These are phyloP conservation scores for Plantago coronopus DNA, from an alignment of 305 asterid genomes.

Conservation along the genomic window DNA sequence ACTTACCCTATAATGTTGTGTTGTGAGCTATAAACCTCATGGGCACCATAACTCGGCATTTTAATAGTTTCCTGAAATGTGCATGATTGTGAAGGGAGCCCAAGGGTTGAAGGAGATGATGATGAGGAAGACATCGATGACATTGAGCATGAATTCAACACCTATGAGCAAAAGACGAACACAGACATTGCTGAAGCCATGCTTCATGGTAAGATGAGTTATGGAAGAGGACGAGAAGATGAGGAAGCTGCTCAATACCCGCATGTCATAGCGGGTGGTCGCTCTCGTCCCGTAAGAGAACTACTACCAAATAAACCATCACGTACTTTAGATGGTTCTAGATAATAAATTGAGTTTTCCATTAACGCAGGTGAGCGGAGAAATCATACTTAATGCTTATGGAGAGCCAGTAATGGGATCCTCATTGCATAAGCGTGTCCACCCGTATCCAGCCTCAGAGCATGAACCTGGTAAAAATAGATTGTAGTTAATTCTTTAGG, in stretches of 20 bases:
- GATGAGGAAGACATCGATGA: slow-evolving; percentile 96
- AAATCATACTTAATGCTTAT: slow-evolving; percentile 59
- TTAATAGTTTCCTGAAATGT: background rate
- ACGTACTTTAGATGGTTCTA: background rate
- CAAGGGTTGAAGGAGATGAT: slow-evolving; percentile 96
- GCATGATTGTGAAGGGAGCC: slow-evolving; percentile 57
- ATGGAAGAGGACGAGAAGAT: slow-evolving; percentile 92
- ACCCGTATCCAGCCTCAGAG: slow-evolving; percentile 68
- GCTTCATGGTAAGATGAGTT: slow-evolving; percentile 98
- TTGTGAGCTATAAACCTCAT: too few relatives aligned
- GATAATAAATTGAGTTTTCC: slow-evolving; percentile 1
- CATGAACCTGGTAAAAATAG: slow-evolving; percentile 46
- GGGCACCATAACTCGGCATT: background rate
- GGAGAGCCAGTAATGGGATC: slow-evolving; percentile 74
- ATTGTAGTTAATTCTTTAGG: background rate
- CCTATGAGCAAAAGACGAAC: slow-evolving; percentile 63
- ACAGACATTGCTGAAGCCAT: slow-evolving; percentile 73
- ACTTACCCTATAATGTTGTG: too few relatives aligned
- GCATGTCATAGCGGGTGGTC: slow-evolving; percentile 73
- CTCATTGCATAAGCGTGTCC: slow-evolving; percentile 79
- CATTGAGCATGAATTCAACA: slow-evolving; percentile 90
- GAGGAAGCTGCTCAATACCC: slow-evolving; percentile 66
- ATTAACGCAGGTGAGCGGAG: slow-evolving; percentile 75
- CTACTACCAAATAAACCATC: background rate
- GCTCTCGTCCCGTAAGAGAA: slow-evolving; percentile 63